Base-by-base conservation (phyloP, 305 asterid species). In the Lippia alba region DNA sequence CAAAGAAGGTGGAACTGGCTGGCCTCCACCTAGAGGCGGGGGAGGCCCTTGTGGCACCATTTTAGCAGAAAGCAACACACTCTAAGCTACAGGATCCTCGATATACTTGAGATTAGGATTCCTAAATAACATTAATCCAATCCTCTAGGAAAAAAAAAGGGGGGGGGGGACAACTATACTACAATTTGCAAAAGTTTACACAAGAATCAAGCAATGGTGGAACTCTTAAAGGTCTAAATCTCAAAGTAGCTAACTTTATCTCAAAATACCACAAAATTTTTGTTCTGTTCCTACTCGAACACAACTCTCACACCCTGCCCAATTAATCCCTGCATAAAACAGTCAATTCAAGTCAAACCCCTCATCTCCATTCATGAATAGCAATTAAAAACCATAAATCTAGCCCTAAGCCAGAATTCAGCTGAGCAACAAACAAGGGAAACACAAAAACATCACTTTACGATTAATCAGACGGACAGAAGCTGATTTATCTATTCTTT, bases 31-130 rank as follows among this genome's bases (percentile, higher is more conserved):
- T 20, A 65, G 85, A 0, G 90, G 90, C 6, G 80, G 46, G 6
- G 87, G 81, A 70, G 86, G 75, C 78, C 95, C 95, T 65, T 80
- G 82, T 11, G 86, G 88, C 75, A 84, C 80, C 90, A 87, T 87
- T 53, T 79, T 66, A 12, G 48, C 57, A 12, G 66, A 61, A 74
- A 74, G 19, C 40, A 66, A 64, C 67, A 56, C n/a, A 48, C 30
- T 61, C 54, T 41, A 73, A 18, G 44, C 69, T 60, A 79, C 73
- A 44, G 73, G 49, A 51, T 72, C 56, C 81, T 61, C 40, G 64
- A 8, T 41, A 40, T 60, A 71, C 66, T 16, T 64, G 24, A 40
- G 62, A 34, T 50, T 61, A 71, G 58, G 49, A 56, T 30, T 44
- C 56, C 71, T 50, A 59, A 48, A 32, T 12, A 70, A 45, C 41